phyloP scores from a whole-genome alignment of 2,329 filamentous ascomycete genomes.

The Chaetomium olivaceum region DNA sequence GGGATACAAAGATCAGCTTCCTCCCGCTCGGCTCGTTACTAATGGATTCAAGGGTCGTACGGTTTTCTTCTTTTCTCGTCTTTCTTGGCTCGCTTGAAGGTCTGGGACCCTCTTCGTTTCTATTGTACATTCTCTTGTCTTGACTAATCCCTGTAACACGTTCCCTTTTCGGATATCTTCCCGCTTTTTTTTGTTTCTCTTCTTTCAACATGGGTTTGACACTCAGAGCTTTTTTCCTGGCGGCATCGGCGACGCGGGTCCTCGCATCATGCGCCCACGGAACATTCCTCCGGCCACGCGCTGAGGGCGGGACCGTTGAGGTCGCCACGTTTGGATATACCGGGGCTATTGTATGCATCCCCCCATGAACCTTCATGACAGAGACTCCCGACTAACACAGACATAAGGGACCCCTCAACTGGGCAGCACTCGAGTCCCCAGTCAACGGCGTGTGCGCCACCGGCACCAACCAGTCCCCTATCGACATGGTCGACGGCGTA shows the following conservation, averaged over 20 bases:
- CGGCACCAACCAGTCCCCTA: conserved; percentile 58
- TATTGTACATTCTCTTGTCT: conserved; percentile 11
- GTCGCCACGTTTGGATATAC: conserved; percentile 39
- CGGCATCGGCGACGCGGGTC: conserved; percentile 32
- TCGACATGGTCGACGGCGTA: conserved; percentile 49
- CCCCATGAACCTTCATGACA: background rate
- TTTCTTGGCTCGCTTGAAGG: conserved; percentile 19
- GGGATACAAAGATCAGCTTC: conserved; percentile 24
- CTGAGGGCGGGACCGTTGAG: conserved; percentile 36
- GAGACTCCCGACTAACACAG: background rate
- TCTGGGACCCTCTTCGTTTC: conserved; percentile 29
- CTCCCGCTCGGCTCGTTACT: conserved; percentile 12
- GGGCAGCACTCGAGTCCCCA: conserved; percentile 28
- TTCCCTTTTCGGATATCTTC: conserved; percentile 15
- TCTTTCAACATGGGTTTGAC: conserved; percentile 26
- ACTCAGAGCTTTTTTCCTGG: conserved; percentile 26
- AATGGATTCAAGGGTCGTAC: conserved; percentile 19
- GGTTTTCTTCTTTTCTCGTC: conserved; percentile 20
- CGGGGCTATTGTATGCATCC: conserved; percentile 27
- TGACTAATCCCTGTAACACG: conserved; percentile 6
- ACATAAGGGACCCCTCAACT: conserved; percentile 30
- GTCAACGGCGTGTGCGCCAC: conserved; percentile 51
- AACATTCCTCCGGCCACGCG: conserved; percentile 34
- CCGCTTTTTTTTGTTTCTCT: background rate
- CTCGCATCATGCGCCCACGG: conserved; percentile 35